Evolutionary conservation across 768 basidiomycete genomes (phyloP).

Genomic region (Boletus rubescentipes): DNA sequence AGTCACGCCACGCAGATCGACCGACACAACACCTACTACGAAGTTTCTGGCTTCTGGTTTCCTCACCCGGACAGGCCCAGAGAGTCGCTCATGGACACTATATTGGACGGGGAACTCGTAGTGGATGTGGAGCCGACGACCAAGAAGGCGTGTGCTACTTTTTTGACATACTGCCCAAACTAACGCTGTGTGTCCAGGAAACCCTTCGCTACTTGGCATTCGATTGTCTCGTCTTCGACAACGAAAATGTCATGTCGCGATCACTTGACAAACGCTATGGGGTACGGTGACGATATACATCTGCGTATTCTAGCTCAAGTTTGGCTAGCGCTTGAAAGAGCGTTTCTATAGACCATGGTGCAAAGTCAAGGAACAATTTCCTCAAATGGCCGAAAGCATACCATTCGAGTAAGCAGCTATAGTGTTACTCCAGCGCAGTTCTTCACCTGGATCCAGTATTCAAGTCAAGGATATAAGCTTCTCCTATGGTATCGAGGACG

Average conservation of each 20-base stretch:
- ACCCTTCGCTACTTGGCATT: slow-evolving; percentile 83
- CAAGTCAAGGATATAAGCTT: slow-evolving; percentile 83
- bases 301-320: slow-evolving; percentile 2
- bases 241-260: slow-evolving; percentile 82
- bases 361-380: slow-evolving; percentile 66
- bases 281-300: slow-evolving; percentile 45
- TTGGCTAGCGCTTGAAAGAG: slow-evolving; percentile 51
- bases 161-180: neutral
- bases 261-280: slow-evolving; percentile 87
- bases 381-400: slow-evolving; percentile 56
- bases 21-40: slow-evolving; percentile 85
- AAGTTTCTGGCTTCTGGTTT: slow-evolving; percentile 77
- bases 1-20: slow-evolving; percentile 66
- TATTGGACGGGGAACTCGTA: slow-evolving; percentile 94
- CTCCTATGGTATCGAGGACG: slow-evolving; percentile 85
- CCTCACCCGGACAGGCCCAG: slow-evolving; percentile 79
- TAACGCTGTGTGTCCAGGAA: slow-evolving; percentile 48
- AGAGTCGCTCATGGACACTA: slow-evolving; percentile 69
- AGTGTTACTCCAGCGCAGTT: neutral
- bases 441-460: slow-evolving; percentile 51
- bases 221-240: slow-evolving; percentile 87
- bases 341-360: slow-evolving; percentile 84
- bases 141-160: slow-evolving; percentile 50
- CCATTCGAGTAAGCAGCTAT: slow-evolving; percentile 76
- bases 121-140: slow-evolving; percentile 82